These are phyloP conservation scores for Camellia granthamiana DNA, from an alignment of 148 eudicot genomes.

Conservation along the genomic window DNA sequence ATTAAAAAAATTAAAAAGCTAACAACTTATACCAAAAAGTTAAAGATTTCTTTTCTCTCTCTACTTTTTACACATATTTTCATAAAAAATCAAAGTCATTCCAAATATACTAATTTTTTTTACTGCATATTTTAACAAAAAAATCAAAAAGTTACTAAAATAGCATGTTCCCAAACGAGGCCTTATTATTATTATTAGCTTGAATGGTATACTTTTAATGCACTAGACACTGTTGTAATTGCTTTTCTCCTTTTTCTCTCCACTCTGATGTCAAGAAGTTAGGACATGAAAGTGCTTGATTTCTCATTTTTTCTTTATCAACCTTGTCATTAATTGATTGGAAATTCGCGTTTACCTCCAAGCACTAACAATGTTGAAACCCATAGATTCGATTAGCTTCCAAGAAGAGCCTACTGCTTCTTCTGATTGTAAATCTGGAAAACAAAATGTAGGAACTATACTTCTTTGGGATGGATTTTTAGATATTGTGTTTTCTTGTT, in stretches of 20 bases:
- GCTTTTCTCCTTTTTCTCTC: not conserved
- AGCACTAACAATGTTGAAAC: not conserved
- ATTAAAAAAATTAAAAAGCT: no score
- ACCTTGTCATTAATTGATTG: not conserved
- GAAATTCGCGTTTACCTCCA: not conserved
- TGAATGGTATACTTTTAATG: no score
- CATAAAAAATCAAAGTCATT: no score
- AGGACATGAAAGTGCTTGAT: not conserved
- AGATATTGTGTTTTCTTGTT: not conserved
- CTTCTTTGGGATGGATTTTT: not conserved
- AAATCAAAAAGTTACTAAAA: no score
- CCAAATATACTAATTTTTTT: no score
- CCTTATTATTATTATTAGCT: no score
- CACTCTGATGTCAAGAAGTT: not conserved
- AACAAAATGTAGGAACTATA: not conserved
- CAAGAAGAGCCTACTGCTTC: not conserved
- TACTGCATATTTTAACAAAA: no score
- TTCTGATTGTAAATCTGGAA: not conserved
- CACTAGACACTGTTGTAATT: no score
- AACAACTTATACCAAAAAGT: no score
- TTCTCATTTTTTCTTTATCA: not conserved
- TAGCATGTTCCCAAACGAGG: no score
- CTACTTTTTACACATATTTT: no score
- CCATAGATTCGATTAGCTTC: not conserved
- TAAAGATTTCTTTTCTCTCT: no score